These are phyloP conservation scores for Stephanodiscus triporus DNA, from an alignment of 108 stramenopile species.

Conservation along the genomic window DNA sequence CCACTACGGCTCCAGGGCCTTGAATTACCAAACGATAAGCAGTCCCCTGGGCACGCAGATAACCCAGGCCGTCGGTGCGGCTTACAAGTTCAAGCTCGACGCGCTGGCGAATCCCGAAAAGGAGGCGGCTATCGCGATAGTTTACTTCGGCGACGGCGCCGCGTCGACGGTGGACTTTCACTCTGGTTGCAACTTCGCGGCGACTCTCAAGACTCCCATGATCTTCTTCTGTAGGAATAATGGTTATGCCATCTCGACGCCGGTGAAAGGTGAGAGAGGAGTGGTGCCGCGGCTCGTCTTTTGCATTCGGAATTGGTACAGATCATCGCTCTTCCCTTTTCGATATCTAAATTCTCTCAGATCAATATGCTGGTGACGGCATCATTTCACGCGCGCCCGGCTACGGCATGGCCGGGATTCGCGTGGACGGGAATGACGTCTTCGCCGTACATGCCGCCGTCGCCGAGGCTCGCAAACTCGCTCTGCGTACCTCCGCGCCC, in stretches of 20 bases:
- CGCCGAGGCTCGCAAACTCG: slow-evolving; percentile 74
- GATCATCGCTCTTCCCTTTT: not conserved
- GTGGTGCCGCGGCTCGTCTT: not conserved
- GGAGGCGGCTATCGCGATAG: slow-evolving; percentile 62
- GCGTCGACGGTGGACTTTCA: slow-evolving; percentile 97
- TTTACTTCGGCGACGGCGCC: slow-evolving; percentile 97
- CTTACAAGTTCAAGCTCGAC: slow-evolving; percentile 85
- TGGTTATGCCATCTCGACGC: slow-evolving; percentile 97
- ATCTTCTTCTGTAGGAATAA: slow-evolving; percentile 98
- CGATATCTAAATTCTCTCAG: slow-evolving; percentile 20
- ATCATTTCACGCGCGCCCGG: slow-evolving; percentile 91
- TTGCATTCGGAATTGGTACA: too few relatives aligned
- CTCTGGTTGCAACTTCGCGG: slow-evolving; percentile 94
- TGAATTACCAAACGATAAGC: slow-evolving; percentile 96
- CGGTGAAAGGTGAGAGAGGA: slow-evolving; percentile 43
- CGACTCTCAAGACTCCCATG: slow-evolving; percentile 89
- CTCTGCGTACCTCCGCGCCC: slow-evolving; percentile 73
- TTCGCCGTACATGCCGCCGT: slow-evolving; percentile 94
- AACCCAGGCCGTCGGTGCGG: slow-evolving; percentile 95
- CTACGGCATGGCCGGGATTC: slow-evolving; percentile 95
- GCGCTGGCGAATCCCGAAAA: slow-evolving; percentile 51
- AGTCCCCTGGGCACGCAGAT: slow-evolving; percentile 96
- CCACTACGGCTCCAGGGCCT: slow-evolving; percentile 93
- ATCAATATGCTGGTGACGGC: slow-evolving; percentile 98
- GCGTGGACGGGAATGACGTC: slow-evolving; percentile 98